Evolutionary conservation across 2,329 filamentous ascomycete genomes (phyloP), one percentile per base, ranked within the genome.

Genomic region (Paracoccidioides lutzii): DNA sequence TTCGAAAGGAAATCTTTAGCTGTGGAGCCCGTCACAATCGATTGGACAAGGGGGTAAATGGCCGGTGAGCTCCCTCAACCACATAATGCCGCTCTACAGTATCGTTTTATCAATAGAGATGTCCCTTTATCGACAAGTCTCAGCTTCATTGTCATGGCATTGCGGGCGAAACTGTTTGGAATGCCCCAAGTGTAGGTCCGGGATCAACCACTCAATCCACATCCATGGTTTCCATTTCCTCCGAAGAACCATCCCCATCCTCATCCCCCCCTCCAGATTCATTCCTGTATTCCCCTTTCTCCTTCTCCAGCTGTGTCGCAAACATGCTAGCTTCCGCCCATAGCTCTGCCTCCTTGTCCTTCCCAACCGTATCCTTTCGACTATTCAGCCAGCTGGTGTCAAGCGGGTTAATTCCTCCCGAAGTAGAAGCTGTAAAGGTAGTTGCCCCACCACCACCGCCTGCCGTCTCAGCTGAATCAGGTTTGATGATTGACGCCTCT

Each of bases 321-420:
- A 85, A 77, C 48, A 70, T 71, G 62, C 76, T 79, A 43, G 81
- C 78, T 61, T 80, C 78, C 38, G 75, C 77, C 82, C 91, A 85
- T 46, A 95, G 73, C 71, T 96, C 88, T 1, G 81, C 81, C 66
- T 94, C 89, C 78, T 91, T 93, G 60, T 88, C 85, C 64, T 84
- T 81, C 56, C 88, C 88, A 28, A 94, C 87, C 59, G 85, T 85
- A 60, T 87, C 85, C 59, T 87, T 88, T 56, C 88, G 80, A 64
- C 88, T 90, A 67, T 96, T 97, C 63, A 97, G 72, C 81, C 87
- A 91, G 37, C 90, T 90, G 12, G 94, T 84, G 66, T 96, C 90
- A 54, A 96, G 75, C 73, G 42, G 82, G 76, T 66, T 81, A 73
- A 60, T 81, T 62, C 71, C 67, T 9, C 55, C 62, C n/a, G 62